Base-by-base conservation (phyloP, 331 rosid species). In the Pyrus hybrid region DNA sequence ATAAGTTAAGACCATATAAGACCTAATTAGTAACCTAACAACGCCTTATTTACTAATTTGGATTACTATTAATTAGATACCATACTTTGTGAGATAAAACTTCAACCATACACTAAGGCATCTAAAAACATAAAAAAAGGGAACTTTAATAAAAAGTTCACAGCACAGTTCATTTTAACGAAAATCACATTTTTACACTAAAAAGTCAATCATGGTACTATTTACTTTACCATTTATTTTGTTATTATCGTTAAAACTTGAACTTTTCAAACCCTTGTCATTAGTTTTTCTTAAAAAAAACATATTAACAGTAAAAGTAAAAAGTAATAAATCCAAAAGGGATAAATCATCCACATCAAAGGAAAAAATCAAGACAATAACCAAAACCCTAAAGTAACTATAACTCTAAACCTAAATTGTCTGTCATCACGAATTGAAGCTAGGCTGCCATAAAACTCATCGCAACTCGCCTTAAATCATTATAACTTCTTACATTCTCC, bases 161-260 rank as follows among this genome's bases (percentile, higher is more conserved):
- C 0, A 2, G 2, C 1, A 33, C 9, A 0, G 37, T 0, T 33
- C 0, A 33, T 33, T 33, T 33, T 33, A 33, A 33, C 0, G 37
- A 33, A 33, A 33, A 33, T 2, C 37, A 33, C 1, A 33, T 33
- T 33, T 33, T 33, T 33, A 33, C n/a, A n/a, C n/a, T n/a, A n/a
- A n/a, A n/a, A n/a, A n/a, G n/a, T n/a, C n/a, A n/a, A n/a, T n/a
- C n/a, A n/a, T 32, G 1, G 1, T 32, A 33, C 10, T 33, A 33
- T 7, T 33, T 2, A 33, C 37, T 33, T 1, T 2, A 33, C 37
- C 10, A n/a, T 33, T 33, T 7, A 33, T 33, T n/a, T n/a, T n/a
- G n/a, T n/a, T n/a, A n/a, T n/a, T n/a, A n/a, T n/a, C n/a, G n/a
- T n/a, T n/a, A n/a, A n/a, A n/a, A n/a, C n/a, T n/a, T n/a, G n/a